Evolutionary conservation across 2,329 filamentous ascomycete genomes (phyloP).

Genomic region (Colletotrichum sp.): DNA sequence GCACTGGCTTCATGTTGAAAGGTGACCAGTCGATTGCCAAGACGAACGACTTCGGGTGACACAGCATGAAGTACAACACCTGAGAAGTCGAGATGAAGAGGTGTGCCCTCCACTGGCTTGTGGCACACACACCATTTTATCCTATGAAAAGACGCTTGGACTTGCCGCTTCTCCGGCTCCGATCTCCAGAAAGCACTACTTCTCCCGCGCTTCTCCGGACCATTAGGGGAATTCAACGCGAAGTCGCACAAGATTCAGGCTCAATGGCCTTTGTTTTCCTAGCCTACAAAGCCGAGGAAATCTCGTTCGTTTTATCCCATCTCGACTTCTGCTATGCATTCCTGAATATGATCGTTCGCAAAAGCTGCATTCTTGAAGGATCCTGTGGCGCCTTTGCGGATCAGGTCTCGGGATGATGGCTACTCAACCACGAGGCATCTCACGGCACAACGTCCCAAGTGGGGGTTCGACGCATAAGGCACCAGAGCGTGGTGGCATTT

Average conservation of each 20-base stretch:
- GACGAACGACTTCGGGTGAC: neutral
- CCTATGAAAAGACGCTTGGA: neutral
- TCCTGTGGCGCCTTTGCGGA: neutral
- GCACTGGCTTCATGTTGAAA: neutral
- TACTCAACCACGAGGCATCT: slow-evolving; percentile 16
- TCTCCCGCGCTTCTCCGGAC: neutral
- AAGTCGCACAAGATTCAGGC: neutral
- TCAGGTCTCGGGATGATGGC: neutral
- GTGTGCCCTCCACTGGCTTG: neutral
- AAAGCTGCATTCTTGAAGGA: neutral
- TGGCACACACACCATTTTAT: neutral
- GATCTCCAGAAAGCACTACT: neutral
- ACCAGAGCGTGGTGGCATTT: neutral
- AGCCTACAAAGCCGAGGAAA: neutral
- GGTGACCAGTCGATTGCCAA: neutral
- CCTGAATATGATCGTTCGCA: neutral
- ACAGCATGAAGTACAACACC: neutral
- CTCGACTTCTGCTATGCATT: neutral
- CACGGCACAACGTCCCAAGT: neutral
- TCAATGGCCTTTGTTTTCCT: neutral
- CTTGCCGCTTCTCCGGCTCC: neutral
- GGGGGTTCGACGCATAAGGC: neutral
- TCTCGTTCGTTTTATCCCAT: neutral
- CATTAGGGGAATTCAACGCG: slow-evolving; percentile 1
- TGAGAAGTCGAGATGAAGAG: neutral